A percentile compares a stretch with the other conserved stretches of the same genome.
These are phyloP conservation scores for Sclerotinia sclerotiorum DNA, from an alignment of 2,329 filamentous ascomycete species.

Conservation along the genomic window DNA sequence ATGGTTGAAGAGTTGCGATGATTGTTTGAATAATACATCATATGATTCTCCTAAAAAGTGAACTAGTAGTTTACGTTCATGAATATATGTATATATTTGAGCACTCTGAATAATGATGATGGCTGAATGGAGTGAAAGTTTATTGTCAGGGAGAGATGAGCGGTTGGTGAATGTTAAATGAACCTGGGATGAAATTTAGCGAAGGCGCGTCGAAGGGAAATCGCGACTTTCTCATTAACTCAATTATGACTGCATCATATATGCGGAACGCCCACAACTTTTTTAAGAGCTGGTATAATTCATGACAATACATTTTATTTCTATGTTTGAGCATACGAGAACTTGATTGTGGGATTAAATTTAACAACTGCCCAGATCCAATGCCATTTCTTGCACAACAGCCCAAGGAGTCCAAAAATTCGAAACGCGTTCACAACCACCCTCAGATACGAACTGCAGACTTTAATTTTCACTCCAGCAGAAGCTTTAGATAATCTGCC, in stretches of 20 bases:
- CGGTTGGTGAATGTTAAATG: background rate
- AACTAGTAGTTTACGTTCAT: background rate
- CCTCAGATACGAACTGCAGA: background rate
- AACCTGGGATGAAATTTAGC: constrained; percentile 22
- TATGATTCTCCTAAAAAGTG: no score
- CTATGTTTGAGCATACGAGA: background rate
- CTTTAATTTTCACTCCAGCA: background rate
- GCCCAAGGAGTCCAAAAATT: background rate
- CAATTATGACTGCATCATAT: background rate
- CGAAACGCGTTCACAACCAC: constrained; percentile 8
- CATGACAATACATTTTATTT: background rate
- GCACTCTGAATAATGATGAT: background rate
- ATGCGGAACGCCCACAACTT: background rate
- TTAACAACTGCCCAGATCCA: background rate
- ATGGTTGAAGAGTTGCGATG: background rate
- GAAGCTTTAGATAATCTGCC: constrained; percentile 4
- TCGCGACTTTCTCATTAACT: constrained; percentile 21
- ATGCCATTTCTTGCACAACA: constrained; percentile 17
- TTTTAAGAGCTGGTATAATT: background rate
- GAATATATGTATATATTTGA: background rate
- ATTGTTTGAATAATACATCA: background rate
- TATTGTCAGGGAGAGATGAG: background rate
- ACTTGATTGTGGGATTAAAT: background rate
- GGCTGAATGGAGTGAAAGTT: background rate
- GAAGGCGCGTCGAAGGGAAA: constrained; percentile 11